Conservation (phyloP, 305 asterid genomes). For the Fraxinus sp. region DNA sequence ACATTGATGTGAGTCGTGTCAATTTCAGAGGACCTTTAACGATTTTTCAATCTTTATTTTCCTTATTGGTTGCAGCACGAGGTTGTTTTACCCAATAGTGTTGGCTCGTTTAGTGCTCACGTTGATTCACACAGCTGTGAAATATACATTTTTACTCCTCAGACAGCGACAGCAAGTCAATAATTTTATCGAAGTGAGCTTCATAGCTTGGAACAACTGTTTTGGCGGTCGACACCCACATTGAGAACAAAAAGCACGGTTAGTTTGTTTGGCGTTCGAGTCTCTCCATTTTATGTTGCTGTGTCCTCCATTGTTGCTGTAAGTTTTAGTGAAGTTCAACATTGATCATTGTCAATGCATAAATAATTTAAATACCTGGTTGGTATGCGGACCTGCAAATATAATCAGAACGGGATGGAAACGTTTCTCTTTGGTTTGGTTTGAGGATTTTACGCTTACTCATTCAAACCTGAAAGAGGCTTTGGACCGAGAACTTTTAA, state of each 20-base stretch:
- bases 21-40: not conserved
- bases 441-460: not conserved
- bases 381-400: not conserved
- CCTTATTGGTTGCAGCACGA: slow-evolving; percentile 40
- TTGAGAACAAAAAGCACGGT: not conserved
- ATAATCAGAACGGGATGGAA: not conserved
- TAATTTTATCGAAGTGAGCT: not conserved
- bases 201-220: not conserved
- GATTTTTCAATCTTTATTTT: not conserved
- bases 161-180: not conserved
- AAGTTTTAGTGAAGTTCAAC: not conserved
- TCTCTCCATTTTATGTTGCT: not conserved
- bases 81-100: slow-evolving; percentile 24
- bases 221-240: not conserved
- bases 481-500: not conserved
- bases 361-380: not conserved
- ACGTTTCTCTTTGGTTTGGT: not conserved
- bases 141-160: slow-evolving; percentile 43
- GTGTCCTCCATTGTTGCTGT: not conserved
- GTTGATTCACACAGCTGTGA: slow-evolving; percentile 49
- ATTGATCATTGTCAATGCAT: not conserved
- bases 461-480: not conserved
- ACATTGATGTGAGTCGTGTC: not conserved
- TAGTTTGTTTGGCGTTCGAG: not conserved
- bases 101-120: slow-evolving; percentile 35